phyloP scores from a whole-genome alignment of 495 filamentous ascomycete species.

The Amphirosellinia nigrospora region DNA sequence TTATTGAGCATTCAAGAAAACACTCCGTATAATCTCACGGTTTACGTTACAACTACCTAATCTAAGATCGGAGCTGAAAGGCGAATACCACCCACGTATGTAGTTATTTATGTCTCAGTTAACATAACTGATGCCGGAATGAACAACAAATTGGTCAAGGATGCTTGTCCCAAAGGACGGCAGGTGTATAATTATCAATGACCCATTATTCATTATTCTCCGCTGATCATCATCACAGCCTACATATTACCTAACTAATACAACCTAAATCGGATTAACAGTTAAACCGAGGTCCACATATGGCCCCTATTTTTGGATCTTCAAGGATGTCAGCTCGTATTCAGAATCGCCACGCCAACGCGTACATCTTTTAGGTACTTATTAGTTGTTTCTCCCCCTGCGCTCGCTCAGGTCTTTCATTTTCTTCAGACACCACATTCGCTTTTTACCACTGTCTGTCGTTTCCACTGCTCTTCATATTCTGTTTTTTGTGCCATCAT shows the following conservation, averaged over 20 bases:
- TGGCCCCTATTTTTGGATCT: constrained; percentile 15
- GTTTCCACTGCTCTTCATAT: constrained; percentile 1
- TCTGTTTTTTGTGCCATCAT: background rate
- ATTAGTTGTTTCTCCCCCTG: constrained; percentile 2
- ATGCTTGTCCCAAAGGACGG: too few species aligned
- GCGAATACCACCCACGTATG: background rate
- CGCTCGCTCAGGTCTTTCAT: background rate
- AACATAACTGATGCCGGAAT: background rate
- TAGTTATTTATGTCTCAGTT: background rate
- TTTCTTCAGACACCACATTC: background rate
- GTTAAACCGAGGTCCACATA: background rate
- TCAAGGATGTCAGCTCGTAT: constrained; percentile 13
- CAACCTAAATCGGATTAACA: constrained; percentile 6
- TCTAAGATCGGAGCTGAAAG: background rate
- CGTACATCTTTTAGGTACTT: background rate
- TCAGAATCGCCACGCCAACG: constrained; percentile 9
- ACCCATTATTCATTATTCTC: too few species aligned
- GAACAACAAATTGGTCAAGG: too few species aligned
- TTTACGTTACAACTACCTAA: background rate
- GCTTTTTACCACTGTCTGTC: background rate
- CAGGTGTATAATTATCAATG: too few species aligned
- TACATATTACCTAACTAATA: too few species aligned
- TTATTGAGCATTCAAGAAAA: background rate
- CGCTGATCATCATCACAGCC: too few species aligned
- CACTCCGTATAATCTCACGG: background rate